A percentile compares a stretch with the other conserved stretches of the same genome.
These are phyloP conservation scores for Salisapilia sapeloensis DNA, from an alignment of 352 stramenopile species.

Conservation along the genomic window DNA sequence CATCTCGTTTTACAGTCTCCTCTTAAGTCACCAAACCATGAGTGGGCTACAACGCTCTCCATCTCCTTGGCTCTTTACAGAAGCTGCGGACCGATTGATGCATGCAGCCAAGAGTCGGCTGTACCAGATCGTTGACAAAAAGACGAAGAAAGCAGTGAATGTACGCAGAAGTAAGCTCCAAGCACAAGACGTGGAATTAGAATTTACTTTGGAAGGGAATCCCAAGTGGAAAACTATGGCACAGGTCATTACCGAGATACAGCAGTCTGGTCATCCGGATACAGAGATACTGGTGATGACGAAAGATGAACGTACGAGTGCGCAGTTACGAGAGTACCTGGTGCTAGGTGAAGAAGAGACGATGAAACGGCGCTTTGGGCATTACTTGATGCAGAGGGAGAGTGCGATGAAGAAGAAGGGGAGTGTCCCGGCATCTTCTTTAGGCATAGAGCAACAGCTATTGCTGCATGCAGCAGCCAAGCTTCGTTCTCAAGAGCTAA, in stretches of 20 bases:
- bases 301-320: slow-evolving; percentile 75
- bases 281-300: slow-evolving; percentile 68
- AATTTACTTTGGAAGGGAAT: slow-evolving; percentile 77
- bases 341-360: slow-evolving; percentile 60
- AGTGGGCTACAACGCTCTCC: slow-evolving; percentile 62
- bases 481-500: slow-evolving; percentile 23
- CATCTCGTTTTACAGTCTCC: slow-evolving; percentile 91
- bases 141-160: slow-evolving; percentile 23
- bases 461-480: slow-evolving; percentile 31
- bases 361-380: slow-evolving; percentile 68
- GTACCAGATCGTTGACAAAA: slow-evolving; percentile 67
- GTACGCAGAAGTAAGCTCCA: slow-evolving; percentile 6
- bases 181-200: slow-evolving; percentile 19
- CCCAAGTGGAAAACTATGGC: slow-evolving; percentile 90
- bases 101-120: slow-evolving; percentile 85
- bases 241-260: slow-evolving; percentile 65
- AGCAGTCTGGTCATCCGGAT: slow-evolving; percentile 15
- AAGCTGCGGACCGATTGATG: slow-evolving; percentile 87
- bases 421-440: slow-evolving; percentile 7
- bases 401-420: slow-evolving; percentile 32
- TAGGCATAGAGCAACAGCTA: slow-evolving; percentile 45
- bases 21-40: slow-evolving; percentile 85
- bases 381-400: slow-evolving; percentile 66
- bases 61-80: slow-evolving; percentile 90
- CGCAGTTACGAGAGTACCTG: slow-evolving; percentile 71